Conservation (phyloP, 1,284 basidiomycete species). For the Porogramme epimiltina region DNA sequence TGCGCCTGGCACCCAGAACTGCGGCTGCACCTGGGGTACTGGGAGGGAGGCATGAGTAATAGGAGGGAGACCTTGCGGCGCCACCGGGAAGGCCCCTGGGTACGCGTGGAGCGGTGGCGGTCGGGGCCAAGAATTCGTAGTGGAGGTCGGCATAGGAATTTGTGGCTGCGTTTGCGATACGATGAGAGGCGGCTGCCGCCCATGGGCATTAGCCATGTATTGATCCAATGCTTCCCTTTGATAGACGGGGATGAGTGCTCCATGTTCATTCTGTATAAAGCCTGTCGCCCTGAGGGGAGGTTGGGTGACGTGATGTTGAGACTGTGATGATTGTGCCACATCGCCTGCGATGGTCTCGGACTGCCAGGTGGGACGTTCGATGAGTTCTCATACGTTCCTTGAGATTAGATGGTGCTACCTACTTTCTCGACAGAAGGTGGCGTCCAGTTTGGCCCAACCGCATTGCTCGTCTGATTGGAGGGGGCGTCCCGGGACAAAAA, state of each 20-base stretch:
- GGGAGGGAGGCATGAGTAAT: neutral
- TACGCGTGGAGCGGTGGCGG: neutral
- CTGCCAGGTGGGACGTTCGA: no score
- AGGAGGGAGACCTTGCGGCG: no score
- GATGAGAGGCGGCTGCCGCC: constrained; percentile 17
- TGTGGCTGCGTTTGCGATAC: constrained; percentile 8
- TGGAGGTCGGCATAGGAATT: neutral
- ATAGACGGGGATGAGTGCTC: constrained; percentile 69
- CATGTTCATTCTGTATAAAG: constrained; percentile 73
- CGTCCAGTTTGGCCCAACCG: neutral
- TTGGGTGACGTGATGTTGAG: constrained; percentile 31
- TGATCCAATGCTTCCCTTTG: constrained; percentile 65
- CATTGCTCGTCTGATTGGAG: neutral
- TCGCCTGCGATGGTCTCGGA: no score
- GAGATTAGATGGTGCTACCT: no score
- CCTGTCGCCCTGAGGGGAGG: constrained; percentile 67
- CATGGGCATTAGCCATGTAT: constrained; percentile 45
- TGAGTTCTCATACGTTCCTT: no score
- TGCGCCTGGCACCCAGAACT: constrained; percentile 17
- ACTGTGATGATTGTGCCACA: neutral
- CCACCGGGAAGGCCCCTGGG: constrained; percentile 5
- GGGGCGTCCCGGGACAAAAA: neutral
- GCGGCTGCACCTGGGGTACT: constrained; percentile 3
- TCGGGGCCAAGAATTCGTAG: neutral
- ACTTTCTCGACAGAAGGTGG: constrained; percentile 15